Evolutionary conservation across 331 rosid genomes (phyloP).

Genomic region (Malus hybrid): DNA sequence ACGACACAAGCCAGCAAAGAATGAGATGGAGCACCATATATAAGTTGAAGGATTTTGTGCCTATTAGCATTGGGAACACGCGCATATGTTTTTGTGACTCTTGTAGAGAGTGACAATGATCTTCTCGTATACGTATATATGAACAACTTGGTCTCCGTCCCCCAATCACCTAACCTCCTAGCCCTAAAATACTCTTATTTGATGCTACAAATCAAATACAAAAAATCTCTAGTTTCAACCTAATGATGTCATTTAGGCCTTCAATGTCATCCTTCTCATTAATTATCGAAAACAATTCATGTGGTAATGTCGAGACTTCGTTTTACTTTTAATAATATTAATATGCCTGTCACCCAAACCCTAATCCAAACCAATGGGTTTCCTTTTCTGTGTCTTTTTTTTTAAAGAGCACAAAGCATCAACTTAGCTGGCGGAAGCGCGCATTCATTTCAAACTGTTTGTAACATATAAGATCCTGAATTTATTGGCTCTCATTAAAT

Average conservation of each 20-base stretch:
- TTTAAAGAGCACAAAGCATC: conserved; percentile 9
- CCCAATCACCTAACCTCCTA: conserved; percentile 3
- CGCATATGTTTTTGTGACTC: conserved; percentile 26
- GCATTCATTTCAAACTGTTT: not conserved
- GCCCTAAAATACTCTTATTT: conserved; percentile 8
- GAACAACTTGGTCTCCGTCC: conserved; percentile 24
- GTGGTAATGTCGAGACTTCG: conserved; percentile 34
- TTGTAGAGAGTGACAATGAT: conserved; percentile 27
- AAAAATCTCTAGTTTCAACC: conserved; percentile 13
- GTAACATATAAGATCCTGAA: not conserved
- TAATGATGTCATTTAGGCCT: conserved; percentile 17
- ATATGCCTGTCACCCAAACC: not conserved
- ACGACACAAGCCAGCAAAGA: too few relatives aligned
- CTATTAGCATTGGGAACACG: conserved; percentile 24
- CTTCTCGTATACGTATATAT: not conserved
- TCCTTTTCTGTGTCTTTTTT: conserved; percentile 20
- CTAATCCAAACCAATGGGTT: conserved; percentile 10
- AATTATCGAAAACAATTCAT: conserved; percentile 29
- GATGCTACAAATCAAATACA: conserved; percentile 5
- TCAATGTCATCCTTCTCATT: conserved; percentile 28
- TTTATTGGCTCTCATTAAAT: not conserved
- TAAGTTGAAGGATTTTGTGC: conserved; percentile 27
- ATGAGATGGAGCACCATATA: not conserved
- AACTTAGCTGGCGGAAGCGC: not conserved
- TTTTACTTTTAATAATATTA: not conserved